Conservation (phyloP, 257 asterid species). For the Nemophila menziesii region DNA sequence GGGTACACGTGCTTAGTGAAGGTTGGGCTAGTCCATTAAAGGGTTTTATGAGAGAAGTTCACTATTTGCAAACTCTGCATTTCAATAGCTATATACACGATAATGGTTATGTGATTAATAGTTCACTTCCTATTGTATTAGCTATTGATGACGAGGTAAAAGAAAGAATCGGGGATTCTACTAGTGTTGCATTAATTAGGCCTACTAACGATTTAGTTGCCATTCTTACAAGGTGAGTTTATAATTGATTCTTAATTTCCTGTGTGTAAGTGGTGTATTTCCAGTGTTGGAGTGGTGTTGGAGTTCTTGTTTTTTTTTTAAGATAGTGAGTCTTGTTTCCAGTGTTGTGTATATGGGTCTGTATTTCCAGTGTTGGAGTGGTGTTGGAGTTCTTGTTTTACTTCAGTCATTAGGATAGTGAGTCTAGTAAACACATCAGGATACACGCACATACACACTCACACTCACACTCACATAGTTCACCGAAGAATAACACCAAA, state of each 20-base stretch:
- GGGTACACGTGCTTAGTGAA: slow-evolving; percentile 55
- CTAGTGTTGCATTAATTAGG: neutral
- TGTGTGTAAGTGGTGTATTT: no score
- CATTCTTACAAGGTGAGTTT: no score
- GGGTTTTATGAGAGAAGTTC: slow-evolving; percentile 52
- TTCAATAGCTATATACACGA: neutral
- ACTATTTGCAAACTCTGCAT: slow-evolving; percentile 34
- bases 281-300: no score
- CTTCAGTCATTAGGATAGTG: no score
- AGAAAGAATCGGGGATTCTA: neutral
- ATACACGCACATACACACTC: slow-evolving; percentile 4
- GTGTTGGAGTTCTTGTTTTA: no score
- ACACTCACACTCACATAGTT: slow-evolving; percentile 8
- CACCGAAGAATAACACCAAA: slow-evolving; percentile 25
- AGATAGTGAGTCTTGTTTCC: no score
- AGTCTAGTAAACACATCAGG: no score
- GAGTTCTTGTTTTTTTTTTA: no score
- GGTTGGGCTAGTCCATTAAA: slow-evolving; percentile 62
- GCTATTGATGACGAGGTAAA: neutral
- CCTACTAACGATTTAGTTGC: no score
- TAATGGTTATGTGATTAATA: neutral
- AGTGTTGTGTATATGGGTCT: no score
- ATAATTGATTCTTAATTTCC: no score
- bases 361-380: no score
- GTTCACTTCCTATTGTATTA: neutral